Percentiles rank a stretch among this genome's conserved stretches.
Evolutionary conservation across 148 eudicot species (phyloP).

Genomic region (Vaccinium vitisidaea): DNA sequence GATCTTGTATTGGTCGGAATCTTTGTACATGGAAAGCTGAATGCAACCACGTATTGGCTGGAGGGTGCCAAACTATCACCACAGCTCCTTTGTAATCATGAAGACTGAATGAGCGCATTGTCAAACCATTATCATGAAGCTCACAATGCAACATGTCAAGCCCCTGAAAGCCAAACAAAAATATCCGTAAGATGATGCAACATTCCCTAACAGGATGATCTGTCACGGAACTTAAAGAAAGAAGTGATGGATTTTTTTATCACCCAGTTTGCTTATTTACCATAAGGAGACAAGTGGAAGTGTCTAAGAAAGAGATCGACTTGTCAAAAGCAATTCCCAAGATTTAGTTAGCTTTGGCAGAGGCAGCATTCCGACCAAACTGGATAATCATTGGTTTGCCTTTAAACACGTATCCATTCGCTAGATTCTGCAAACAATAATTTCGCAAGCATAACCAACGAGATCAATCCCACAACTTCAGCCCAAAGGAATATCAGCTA

Average conservation of each 20-base stretch:
- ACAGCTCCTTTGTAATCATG: background rate
- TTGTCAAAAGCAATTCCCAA: background rate
- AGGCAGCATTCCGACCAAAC: constrained; percentile 68
- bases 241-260: background rate
- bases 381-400: constrained; percentile 96
- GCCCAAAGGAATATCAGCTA: background rate
- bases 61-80: background rate
- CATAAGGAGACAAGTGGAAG: background rate
- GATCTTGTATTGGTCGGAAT: background rate
- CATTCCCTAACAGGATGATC: background rate
- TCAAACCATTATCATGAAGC: background rate
- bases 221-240: background rate
- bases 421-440: constrained; percentile 58
- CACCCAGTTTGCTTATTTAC: background rate
- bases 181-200: background rate
- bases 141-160: background rate
- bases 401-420: constrained; percentile 83
- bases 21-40: background rate
- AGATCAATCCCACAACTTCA: background rate
- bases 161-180: constrained; percentile 8
- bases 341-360: constrained; percentile 38
- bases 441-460: background rate
- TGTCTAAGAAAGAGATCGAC: background rate
- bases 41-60: background rate
- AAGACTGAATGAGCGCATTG: background rate